phyloP scores from a whole-genome alignment of 129 eudicot genomes.

The Artemisia argyi region DNA sequence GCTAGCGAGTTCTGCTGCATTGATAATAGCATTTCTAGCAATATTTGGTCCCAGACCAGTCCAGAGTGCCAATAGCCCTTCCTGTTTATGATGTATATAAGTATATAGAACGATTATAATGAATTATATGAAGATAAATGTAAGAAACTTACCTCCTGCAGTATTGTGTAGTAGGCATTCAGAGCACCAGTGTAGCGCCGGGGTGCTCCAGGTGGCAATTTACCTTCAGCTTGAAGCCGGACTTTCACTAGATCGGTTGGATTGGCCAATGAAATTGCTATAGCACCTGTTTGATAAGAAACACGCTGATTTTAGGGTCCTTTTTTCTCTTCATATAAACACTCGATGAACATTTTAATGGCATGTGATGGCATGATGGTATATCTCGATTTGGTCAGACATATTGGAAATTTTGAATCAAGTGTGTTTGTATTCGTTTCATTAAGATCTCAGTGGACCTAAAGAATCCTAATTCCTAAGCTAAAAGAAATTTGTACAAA shows the following conservation, averaged over 20 bases:
- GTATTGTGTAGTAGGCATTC: slow-evolving; percentile 77
- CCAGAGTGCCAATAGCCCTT: slow-evolving; percentile 86
- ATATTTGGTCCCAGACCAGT: slow-evolving; percentile 96
- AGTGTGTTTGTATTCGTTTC: neutral
- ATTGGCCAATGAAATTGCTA: slow-evolving; percentile 85
- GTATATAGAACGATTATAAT: slow-evolving; percentile 2
- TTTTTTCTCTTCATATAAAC: neutral
- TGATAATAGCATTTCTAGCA: slow-evolving; percentile 86
- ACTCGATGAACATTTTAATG: neutral
- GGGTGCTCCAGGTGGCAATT: slow-evolving; percentile 69
- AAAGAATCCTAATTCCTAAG: neutral
- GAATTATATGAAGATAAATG: neutral
- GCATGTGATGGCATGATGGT: no score
- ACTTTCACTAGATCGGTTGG: slow-evolving; percentile 98
- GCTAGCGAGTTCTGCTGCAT: slow-evolving; percentile 98
- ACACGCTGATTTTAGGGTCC: neutral
- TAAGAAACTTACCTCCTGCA: slow-evolving; percentile 52
- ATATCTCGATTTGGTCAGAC: neutral
- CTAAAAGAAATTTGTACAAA: neutral
- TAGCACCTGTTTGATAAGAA: slow-evolving; percentile 62
- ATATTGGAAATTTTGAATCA: neutral
- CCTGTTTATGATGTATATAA: slow-evolving; percentile 43
- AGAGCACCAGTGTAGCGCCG: slow-evolving; percentile 83
- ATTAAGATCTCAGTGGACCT: neutral
- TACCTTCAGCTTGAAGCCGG: slow-evolving; percentile 97